phyloP scores from a whole-genome alignment of 768 basidiomycete species.

The Boletus rubescentipes region DNA sequence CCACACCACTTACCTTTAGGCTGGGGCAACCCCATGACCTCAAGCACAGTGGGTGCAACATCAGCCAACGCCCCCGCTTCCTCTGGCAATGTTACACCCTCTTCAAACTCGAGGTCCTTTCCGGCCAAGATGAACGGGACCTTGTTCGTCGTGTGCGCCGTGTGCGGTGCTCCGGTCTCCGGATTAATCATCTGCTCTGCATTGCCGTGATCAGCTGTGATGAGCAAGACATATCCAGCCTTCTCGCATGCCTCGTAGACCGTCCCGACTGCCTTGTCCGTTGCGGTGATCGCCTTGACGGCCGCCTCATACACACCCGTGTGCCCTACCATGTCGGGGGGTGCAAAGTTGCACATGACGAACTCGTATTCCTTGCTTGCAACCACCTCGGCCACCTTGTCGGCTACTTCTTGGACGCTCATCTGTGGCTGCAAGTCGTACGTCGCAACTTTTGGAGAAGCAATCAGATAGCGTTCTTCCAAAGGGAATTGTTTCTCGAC shows the following conservation, averaged over 20 bases:
- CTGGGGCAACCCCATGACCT: conserved; percentile 67
- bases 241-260: conserved; percentile 83
- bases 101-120: conserved; percentile 53
- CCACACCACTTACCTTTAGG: conserved; percentile 54
- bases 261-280: conserved; percentile 86
- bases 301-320: conserved; percentile 92
- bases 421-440: conserved; percentile 92
- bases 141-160: conserved; percentile 83
- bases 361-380: conserved; percentile 72
- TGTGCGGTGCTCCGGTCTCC: conserved; percentile 83
- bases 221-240: conserved; percentile 80
- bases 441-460: conserved; percentile 91
- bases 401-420: conserved; percentile 85
- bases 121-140: conserved; percentile 91
- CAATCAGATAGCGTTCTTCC: conserved; percentile 85
- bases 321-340: conserved; percentile 97
- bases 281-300: conserved; percentile 82
- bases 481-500: conserved; percentile 86
- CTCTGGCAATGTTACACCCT: conserved; percentile 45
- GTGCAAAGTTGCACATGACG: conserved; percentile 97
- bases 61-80: conserved; percentile 82
- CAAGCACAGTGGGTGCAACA: conserved; percentile 87
- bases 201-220: conserved; percentile 95
- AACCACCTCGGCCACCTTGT: conserved; percentile 89
- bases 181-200: conserved; percentile 92